These are phyloP conservation scores for Penicillium frequentans DNA, from an alignment of 2,329 filamentous ascomycete species.

Conservation along the genomic window DNA sequence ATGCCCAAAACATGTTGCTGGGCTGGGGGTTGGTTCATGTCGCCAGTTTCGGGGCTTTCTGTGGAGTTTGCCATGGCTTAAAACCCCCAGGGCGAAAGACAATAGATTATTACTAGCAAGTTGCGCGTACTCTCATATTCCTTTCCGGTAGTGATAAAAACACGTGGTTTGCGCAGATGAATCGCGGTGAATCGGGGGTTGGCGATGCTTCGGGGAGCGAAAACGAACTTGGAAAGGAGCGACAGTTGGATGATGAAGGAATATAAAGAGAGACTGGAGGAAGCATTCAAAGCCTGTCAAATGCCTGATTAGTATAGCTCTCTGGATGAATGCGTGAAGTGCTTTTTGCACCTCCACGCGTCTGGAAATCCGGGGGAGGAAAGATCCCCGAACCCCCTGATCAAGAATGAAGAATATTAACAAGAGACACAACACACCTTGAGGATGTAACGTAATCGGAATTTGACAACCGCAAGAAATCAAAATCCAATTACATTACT, in stretches of 20 bases:
- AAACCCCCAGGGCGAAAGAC: neutral
- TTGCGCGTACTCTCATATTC: slow-evolving; percentile 23
- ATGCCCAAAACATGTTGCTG: slow-evolving; percentile 56
- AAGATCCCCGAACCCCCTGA: slow-evolving; percentile 3
- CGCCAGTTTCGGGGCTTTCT: slow-evolving; percentile 40
- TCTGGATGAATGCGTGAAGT: neutral
- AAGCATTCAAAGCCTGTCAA: neutral
- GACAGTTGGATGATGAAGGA: neutral
- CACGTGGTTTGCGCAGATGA: neutral
- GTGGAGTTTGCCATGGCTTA: slow-evolving; percentile 24
- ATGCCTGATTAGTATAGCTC: neutral
- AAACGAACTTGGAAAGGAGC: neutral
- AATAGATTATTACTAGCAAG: slow-evolving; percentile 10
- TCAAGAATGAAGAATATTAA: neutral
- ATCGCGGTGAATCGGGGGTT: neutral
- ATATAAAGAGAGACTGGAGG: neutral
- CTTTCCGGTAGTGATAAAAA: neutral
- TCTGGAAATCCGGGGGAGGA: slow-evolving; percentile 11
- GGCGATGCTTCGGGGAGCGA: neutral
- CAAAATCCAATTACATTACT: neutral
- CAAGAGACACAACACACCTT: neutral
- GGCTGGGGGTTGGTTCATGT: slow-evolving; percentile 31
- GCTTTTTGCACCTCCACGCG: neutral
- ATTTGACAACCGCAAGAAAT: neutral
- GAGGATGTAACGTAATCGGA: neutral